Conservation (phyloP, 768 basidiomycete genomes). For the Termitomyces sp. region DNA sequence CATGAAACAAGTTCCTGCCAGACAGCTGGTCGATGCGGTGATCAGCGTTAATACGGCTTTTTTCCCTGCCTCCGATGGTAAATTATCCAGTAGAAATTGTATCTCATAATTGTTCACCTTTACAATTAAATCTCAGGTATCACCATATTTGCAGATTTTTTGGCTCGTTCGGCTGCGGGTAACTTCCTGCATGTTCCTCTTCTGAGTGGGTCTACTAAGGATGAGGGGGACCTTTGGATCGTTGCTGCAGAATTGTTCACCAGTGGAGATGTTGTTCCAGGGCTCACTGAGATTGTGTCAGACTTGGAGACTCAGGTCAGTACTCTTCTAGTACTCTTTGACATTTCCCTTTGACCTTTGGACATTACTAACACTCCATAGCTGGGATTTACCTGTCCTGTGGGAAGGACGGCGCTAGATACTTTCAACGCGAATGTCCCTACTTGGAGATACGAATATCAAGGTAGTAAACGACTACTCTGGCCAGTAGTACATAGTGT, state of each 20-base stretch:
- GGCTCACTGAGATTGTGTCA: constrained; percentile 25
- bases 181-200: constrained; percentile 19
- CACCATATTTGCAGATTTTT: constrained; percentile 29
- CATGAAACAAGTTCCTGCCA: constrained; percentile 30
- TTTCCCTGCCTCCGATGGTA: constrained; percentile 29
- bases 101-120: too few relatives aligned
- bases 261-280: constrained; percentile 23
- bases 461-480: constrained; percentile 19
- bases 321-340: too few relatives aligned
- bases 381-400: too few relatives aligned
- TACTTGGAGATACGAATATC: constrained; percentile 19
- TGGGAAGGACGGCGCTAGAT: constrained; percentile 21
- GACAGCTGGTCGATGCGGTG: constrained; percentile 28
- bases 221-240: constrained; percentile 34
- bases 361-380: too few relatives aligned
- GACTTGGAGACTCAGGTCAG: constrained; percentile 30
- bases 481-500: too few relatives aligned
- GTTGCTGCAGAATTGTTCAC: constrained; percentile 23
- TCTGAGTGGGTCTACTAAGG: constrained; percentile 24
- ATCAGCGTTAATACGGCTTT: constrained; percentile 25
- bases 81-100: too few relatives aligned
- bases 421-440: constrained; percentile 22
- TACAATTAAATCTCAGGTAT: constrained; percentile 18
- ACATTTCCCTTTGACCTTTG: constrained; percentile 18
- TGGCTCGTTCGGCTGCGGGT: constrained; percentile 14